Evolutionary conservation across 805 yeast genomes (phyloP), one percentile per base, ranked within the genome.

Genomic region (Saccharomycopsis sp.): DNA sequence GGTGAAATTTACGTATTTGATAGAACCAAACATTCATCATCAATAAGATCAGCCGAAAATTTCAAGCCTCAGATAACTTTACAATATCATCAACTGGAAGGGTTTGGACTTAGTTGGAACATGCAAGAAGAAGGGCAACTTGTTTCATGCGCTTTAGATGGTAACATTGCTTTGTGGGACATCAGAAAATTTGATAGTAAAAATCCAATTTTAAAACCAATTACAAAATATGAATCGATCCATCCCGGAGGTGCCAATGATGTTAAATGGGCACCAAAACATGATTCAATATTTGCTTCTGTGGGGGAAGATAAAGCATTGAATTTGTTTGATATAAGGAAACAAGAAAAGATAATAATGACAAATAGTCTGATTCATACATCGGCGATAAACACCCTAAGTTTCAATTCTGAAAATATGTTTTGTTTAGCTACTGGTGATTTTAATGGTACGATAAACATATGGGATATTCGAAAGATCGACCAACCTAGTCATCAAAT

Each of bases 21-120:
- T 60, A 70, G 93, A 53, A 88, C 97, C 0, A 87, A 85, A 58
- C 95, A 86, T 59, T 71, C 87, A 1, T 64, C 71, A 3, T 20
- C 27, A 13, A 32, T 32, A 14, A 31, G 43, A 11, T 40, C 48
- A 4, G 26, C 22, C 4, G 61, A 61, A 20, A 48, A 46, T 14
- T 64, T 64, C 54, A 66, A 67, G 52, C 79, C 78, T 3, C 82
- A 83, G 44, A 64, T 79, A 13, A 60, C 67, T 6, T 64, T 80
- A n/a, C 53, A 55, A 4, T 64, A 63, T 9, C 67, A 72, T 51
- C 50, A 56, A 3, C 59, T 63, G 13, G 95, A 84, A 51, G 80
- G 81, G 0, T 77, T 79, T 59, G 86, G 89, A 0, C 54, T 86
- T 3, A 74, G 76, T 46, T 89, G 96, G 96, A 87, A 85, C 56